A percentile compares a stretch with the other conserved stretches of the same genome.
Evolutionary conservation across 345 rosid species (phyloP).

Genomic region (Eucalyptus paniculata): DNA sequence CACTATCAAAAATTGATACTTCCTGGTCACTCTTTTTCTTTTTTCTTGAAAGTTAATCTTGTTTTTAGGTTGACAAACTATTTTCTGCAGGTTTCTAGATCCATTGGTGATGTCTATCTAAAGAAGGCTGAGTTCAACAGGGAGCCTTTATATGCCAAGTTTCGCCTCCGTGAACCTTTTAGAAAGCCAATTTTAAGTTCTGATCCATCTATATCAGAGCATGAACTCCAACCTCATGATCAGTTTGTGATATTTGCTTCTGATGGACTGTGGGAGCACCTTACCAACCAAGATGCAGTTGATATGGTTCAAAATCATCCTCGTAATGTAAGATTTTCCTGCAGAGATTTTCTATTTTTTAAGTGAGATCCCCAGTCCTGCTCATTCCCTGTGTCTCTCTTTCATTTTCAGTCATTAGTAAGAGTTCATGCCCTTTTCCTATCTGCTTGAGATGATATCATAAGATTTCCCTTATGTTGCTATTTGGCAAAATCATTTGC

Average conservation of each 20-base stretch:
- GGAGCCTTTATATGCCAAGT: conserved; percentile 79
- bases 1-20: background rate
- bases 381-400: background rate
- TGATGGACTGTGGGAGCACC: conserved; percentile 98
- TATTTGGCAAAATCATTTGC: background rate
- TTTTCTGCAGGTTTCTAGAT: conserved; percentile 64
- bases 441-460: background rate
- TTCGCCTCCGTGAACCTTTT: conserved; percentile 74
- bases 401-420: background rate
- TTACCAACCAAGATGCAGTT: conserved; percentile 86
- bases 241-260: conserved; percentile 86
- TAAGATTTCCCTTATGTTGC: background rate
- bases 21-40: background rate
- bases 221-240: conserved; percentile 62
- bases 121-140: conserved; percentile 83
- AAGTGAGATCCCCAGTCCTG: background rate
- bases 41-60: background rate
- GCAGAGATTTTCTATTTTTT: background rate
- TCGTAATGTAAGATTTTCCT: conserved; percentile 37
- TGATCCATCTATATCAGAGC: conserved; percentile 66
- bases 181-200: conserved; percentile 78
- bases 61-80: background rate
- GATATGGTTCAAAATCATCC: conserved; percentile 86
- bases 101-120: conserved; percentile 85
- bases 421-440: background rate